Base-by-base conservation (phyloP, 1,284 basidiomycete species). In the Moesziomyces antarcticus region DNA sequence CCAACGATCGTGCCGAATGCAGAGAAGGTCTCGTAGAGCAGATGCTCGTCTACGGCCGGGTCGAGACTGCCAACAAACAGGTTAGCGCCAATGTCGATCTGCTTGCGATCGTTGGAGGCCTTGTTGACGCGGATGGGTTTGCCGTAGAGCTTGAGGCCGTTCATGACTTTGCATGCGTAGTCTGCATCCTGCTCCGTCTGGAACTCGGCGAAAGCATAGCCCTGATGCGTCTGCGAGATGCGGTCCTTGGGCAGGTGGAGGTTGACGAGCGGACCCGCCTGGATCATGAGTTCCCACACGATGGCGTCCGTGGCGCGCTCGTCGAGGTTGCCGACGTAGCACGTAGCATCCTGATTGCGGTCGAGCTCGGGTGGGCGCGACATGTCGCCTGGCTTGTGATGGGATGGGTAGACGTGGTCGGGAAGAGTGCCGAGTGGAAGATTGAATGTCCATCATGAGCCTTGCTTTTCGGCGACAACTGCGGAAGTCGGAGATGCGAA, bases 91-190 rank as follows among this genome's bases (percentile, higher is more conserved):
- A 99, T 94, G 80, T 99, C 97, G 45, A 98, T 88, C 86, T 97
- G 94, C 85, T 97, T 97, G 86, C 96, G 93, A 85, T 97, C 94
- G 53, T 93, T 93, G 85, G 90, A 83, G 73, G 92, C 93, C 90
- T 97, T 97, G 88, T 97, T 97, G 77, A 99, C 95, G 75, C 96
- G 89, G 68, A 99, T 97, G 35, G 96, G 96, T 84, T 98, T 98
- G 44, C 97, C 96, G 88, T 93, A 99, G 52, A 99, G 87, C 86
- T 99, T 99, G 85, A 99, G 97, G 87, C 98, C 96, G 85, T 99
- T 98, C 94, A 99, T 96, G 81, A 98, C 97, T 87, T 97, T 97
- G 88, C 94, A 97, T 67, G 94, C 96, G 85, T 99, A 99, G 86
- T 99, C 95, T 76, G 96, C 94, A 86, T 98, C 97, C 84, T 94